These are phyloP conservation scores for Penicillium turbatum DNA, from an alignment of 495 filamentous ascomycete species.

Conservation along the genomic window DNA sequence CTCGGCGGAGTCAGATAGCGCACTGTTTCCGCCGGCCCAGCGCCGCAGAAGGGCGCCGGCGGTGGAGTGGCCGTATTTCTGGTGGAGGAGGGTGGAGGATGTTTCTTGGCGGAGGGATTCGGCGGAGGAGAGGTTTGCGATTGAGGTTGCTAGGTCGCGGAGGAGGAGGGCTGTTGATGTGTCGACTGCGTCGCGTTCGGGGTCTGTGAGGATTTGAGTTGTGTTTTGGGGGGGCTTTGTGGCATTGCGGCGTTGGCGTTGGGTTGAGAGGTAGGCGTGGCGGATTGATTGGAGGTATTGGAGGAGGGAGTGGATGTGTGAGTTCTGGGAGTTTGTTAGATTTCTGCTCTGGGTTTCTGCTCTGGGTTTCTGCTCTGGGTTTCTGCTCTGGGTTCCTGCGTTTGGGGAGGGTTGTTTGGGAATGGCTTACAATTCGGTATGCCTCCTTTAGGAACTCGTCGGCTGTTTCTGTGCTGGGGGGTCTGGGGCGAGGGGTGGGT, in stretches of 20 bases:
- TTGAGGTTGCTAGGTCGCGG: slow-evolving; percentile 72
- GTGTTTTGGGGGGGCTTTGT: slow-evolving; percentile 17
- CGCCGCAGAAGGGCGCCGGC: slow-evolving; percentile 39
- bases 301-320: slow-evolving; percentile 73
- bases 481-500: background rate
- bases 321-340: slow-evolving; percentile 56
- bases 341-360: background rate
- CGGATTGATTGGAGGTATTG: slow-evolving; percentile 76
- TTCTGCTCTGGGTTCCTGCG: no score
- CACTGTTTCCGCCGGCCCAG: slow-evolving; percentile 65
- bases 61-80: slow-evolving; percentile 54
- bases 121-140: slow-evolving; percentile 71
- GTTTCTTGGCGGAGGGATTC: slow-evolving; percentile 78
- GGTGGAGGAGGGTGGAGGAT: slow-evolving; percentile 57
- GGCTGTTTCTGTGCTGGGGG: slow-evolving; percentile 46
- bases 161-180: slow-evolving; percentile 76
- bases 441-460: slow-evolving; percentile 96
- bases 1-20: background rate
- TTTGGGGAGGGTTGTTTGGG: slow-evolving; percentile 3
- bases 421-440: slow-evolving; percentile 77
- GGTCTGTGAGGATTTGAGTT: slow-evolving; percentile 54
- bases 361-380: no score
- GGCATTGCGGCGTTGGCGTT: slow-evolving; percentile 28
- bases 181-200: slow-evolving; percentile 76
- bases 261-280: slow-evolving; percentile 82